Evolutionary conservation across 164 flowering plant species (phyloP).

Genomic region (Amborella trichopoda): DNA sequence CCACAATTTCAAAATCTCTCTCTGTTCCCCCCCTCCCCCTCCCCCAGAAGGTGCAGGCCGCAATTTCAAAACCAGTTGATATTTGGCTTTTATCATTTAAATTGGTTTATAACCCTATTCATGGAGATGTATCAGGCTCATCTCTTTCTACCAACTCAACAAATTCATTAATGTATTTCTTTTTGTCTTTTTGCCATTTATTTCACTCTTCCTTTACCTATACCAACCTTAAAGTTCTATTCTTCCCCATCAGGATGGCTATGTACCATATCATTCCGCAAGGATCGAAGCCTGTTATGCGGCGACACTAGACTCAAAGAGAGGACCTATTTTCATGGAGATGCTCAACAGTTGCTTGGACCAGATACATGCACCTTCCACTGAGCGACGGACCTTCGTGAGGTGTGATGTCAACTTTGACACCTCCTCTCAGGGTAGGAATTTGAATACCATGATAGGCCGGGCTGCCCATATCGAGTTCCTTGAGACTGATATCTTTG

Average conservation of each 20-base stretch:
- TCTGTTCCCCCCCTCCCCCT: too few relatives aligned
- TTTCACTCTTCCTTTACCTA: too few relatives aligned
- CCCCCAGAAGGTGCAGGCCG: too few relatives aligned
- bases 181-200: too few relatives aligned
- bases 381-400: constrained; percentile 66
- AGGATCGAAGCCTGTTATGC: constrained; percentile 80
- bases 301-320: constrained; percentile 72
- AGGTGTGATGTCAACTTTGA: constrained; percentile 95
- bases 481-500: constrained; percentile 77
- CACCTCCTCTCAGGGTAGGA: constrained; percentile 64
- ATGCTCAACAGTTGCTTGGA: constrained; percentile 92
- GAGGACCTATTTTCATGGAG: constrained; percentile 62
- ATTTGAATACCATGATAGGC: constrained; percentile 75
- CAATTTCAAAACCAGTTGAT: too few relatives aligned
- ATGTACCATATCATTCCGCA: constrained; percentile 98
- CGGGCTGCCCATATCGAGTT: constrained; percentile 97
- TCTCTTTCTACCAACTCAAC: too few relatives aligned
- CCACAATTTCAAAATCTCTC: too few relatives aligned
- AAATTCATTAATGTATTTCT: too few relatives aligned
- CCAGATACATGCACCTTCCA: constrained; percentile 68
- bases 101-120: too few relatives aligned
- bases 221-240: too few relatives aligned
- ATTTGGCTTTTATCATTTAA: too few relatives aligned
- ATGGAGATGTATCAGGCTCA: too few relatives aligned
- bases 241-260: constrained; percentile 98